Conservation (phyloP, 2,329 filamentous ascomycete genomes). For the Myrmaecium sp. region DNA sequence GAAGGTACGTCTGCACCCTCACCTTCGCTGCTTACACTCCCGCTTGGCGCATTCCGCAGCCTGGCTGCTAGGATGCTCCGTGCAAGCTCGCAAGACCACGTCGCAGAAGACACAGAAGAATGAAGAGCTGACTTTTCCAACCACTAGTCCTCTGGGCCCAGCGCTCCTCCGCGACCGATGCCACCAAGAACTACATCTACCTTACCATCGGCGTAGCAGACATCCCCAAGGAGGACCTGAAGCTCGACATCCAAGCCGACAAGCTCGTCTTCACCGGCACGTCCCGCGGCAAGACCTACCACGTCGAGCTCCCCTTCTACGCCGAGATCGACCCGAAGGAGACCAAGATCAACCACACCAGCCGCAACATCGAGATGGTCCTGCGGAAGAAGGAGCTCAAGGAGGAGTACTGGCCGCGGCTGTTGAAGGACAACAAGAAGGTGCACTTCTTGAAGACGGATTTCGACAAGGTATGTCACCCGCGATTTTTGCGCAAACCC, state of each 20-base stretch:
- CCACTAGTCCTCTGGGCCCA: conserved; percentile 98
- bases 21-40: not conserved
- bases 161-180: conserved; percentile 66
- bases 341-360: conserved; percentile 76
- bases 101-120: no score
- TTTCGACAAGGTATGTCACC: conserved; percentile 73
- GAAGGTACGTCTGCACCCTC: conserved; percentile 18
- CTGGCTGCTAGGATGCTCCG: not conserved
- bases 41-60: not conserved
- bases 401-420: conserved; percentile 86
- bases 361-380: conserved; percentile 76
- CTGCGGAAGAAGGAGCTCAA: conserved; percentile 94
- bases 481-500: not conserved
- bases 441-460: conserved; percentile 95
- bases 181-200: conserved; percentile 87
- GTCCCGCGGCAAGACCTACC: conserved; percentile 69
- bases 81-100: conserved; percentile 8
- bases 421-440: conserved; percentile 81
- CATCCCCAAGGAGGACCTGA: conserved; percentile 55
- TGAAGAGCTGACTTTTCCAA: conserved; percentile 9
- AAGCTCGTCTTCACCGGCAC: conserved; percentile 67
- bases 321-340: conserved; percentile 75
- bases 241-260: conserved; percentile 68
- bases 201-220: conserved; percentile 82
- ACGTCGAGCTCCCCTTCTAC: conserved; percentile 74